Evolutionary conservation across 2,329 filamentous ascomycete species (phyloP).

Genomic region (Verticillium zaregamsianum): DNA sequence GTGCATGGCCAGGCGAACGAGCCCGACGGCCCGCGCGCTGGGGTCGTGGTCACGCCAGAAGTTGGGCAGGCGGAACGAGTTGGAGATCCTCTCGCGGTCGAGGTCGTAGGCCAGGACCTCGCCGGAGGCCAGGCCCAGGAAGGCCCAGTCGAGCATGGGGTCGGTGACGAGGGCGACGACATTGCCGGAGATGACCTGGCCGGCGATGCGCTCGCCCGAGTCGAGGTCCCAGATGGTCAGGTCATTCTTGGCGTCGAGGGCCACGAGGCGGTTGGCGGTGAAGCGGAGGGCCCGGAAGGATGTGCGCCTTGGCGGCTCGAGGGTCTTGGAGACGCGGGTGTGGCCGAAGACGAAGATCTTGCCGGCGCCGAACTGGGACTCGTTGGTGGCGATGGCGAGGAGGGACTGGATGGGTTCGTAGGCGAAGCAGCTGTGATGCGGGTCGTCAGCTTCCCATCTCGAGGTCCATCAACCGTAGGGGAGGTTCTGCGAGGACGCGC

Average conservation of each 20-base stretch:
- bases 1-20: slow-evolving; percentile 80
- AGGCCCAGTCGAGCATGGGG: slow-evolving; percentile 88
- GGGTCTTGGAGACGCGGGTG: slow-evolving; percentile 70
- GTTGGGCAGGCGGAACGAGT: slow-evolving; percentile 79
- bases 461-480: background rate
- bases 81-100: slow-evolving; percentile 66
- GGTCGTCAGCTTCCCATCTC: slow-evolving; percentile 1
- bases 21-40: slow-evolving; percentile 53
- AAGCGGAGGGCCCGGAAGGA: slow-evolving; percentile 80
- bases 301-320: slow-evolving; percentile 65
- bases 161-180: slow-evolving; percentile 76
- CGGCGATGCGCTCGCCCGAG: slow-evolving; percentile 60
- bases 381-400: slow-evolving; percentile 84
- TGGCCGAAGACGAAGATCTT: slow-evolving; percentile 88
- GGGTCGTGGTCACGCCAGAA: slow-evolving; percentile 76
- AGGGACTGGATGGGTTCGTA: slow-evolving; percentile 95
- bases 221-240: slow-evolving; percentile 78
- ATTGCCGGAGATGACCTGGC: slow-evolving; percentile 71
- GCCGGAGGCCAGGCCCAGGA: slow-evolving; percentile 77
- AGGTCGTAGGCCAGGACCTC: slow-evolving; percentile 92
- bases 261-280: slow-evolving; percentile 79
- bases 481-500: slow-evolving; percentile 6
- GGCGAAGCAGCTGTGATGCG: slow-evolving; percentile 63
- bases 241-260: slow-evolving; percentile 82
- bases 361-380: slow-evolving; percentile 79